Conservation (phyloP, 495 filamentous ascomycete genomes). For the Penicillium manginii region DNA sequence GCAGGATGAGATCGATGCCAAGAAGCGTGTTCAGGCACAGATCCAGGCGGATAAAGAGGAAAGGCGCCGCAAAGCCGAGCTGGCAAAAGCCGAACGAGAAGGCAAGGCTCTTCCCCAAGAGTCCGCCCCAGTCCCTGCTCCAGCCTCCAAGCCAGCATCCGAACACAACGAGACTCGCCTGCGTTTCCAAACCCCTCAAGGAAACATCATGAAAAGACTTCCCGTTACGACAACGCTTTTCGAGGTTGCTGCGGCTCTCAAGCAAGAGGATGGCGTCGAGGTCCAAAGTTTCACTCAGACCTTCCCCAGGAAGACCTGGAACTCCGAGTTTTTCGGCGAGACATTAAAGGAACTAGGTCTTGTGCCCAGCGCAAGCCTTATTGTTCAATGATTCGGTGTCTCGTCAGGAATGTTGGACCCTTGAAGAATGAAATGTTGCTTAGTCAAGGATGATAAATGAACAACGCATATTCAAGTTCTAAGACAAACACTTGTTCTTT, state of each 20-base stretch:
- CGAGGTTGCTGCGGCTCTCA: constrained; percentile 80
- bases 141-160: constrained; percentile 59
- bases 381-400: constrained; percentile 58
- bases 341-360: constrained; percentile 91
- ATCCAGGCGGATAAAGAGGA: constrained; percentile 91
- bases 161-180: constrained; percentile 80
- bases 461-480: neutral
- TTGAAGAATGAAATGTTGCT: constrained; percentile 10
- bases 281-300: constrained; percentile 80
- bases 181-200: constrained; percentile 73
- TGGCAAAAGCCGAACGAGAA: constrained; percentile 80
- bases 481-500: neutral
- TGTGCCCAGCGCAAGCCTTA: constrained; percentile 83
- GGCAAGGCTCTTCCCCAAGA: constrained; percentile 62
- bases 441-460: constrained; percentile 18
- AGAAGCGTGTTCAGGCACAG: constrained; percentile 84
- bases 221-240: constrained; percentile 88
- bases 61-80: constrained; percentile 77
- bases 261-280: constrained; percentile 62
- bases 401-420: neutral
- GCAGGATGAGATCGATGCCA: constrained; percentile 81
- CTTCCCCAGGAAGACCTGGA: constrained; percentile 85
- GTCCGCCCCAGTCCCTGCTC: constrained; percentile 40
- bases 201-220: constrained; percentile 80
- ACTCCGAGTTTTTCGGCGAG: constrained; percentile 80